Evolutionary conservation across 2,329 filamentous ascomycete genomes (phyloP).

Genomic region (Thelonectria rubi): DNA sequence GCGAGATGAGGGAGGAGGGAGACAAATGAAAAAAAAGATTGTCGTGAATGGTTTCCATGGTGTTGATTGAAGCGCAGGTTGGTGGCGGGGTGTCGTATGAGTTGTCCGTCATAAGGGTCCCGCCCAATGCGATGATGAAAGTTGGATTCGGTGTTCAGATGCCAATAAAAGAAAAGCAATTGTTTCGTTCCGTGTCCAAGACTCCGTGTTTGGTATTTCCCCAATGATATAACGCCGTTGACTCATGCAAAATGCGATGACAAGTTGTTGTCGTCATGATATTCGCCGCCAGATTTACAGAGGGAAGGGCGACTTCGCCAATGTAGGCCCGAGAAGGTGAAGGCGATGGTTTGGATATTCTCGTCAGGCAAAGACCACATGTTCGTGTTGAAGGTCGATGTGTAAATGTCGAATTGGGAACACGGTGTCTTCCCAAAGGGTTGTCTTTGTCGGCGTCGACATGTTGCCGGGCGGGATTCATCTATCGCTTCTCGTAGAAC

Average conservation of each 20-base stretch:
- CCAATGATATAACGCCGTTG: neutral
- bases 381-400: neutral
- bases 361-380: neutral
- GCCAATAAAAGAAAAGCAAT: neutral
- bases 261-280: neutral
- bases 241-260: neutral
- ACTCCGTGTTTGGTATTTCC: slow-evolving; percentile 1
- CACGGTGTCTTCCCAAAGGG: neutral
- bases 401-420: neutral
- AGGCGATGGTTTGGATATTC: neutral
- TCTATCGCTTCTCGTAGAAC: slow-evolving; percentile 54
- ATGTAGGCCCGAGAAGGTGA: neutral
- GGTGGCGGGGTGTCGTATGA: neutral
- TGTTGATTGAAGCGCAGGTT: neutral
- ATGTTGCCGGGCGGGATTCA: slow-evolving; percentile 11
- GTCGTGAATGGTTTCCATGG: neutral
- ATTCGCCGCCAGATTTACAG: neutral
- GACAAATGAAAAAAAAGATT: slow-evolving; percentile 5
- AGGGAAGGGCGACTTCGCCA: neutral
- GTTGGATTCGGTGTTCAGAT: neutral
- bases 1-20: neutral
- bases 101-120: neutral
- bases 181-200: neutral
- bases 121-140: neutral
- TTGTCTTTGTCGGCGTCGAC: neutral